These are phyloP conservation scores for Calonectria naviculata DNA, from an alignment of 2,329 filamentous ascomycete genomes.

Conservation along the genomic window DNA sequence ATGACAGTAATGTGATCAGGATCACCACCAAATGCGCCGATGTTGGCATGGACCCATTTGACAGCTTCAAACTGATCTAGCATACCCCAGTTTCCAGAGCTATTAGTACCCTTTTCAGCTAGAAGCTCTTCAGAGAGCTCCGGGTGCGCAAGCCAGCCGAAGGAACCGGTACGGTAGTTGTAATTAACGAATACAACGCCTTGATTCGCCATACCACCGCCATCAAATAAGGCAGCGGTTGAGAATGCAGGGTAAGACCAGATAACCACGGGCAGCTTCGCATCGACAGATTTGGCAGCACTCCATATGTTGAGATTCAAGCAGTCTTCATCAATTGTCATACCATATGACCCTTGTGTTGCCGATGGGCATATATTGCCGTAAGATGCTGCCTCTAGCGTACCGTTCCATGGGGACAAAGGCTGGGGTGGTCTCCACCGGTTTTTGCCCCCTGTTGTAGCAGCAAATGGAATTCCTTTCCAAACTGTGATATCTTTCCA, in stretches of 20 bases:
- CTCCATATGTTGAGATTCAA: slow-evolving; percentile 49
- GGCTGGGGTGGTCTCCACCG: slow-evolving; percentile 1
- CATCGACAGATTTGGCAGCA: slow-evolving; percentile 7
- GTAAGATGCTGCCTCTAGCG: background rate
- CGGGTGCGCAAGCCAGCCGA: slow-evolving; percentile 4
- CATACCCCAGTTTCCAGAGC: slow-evolving; percentile 13
- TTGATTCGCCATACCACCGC: background rate
- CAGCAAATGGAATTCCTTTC: slow-evolving; percentile 8
- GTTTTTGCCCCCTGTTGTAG: background rate
- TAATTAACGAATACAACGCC: slow-evolving; percentile 13
- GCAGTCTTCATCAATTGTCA: slow-evolving; percentile 42
- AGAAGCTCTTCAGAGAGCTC: background rate
- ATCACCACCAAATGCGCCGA: slow-evolving; percentile 12
- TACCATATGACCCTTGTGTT: background rate
- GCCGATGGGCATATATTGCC: background rate
- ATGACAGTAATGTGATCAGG: slow-evolving; percentile 6
- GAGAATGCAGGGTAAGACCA: background rate
- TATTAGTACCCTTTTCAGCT: background rate
- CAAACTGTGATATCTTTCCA: background rate
- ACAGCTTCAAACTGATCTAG: slow-evolving; percentile 8
- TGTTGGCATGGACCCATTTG: slow-evolving; percentile 14
- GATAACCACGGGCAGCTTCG: background rate
- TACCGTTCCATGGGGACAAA: background rate
- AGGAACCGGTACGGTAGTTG: slow-evolving; percentile 12
- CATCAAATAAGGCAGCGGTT: background rate